Evolutionary conservation across 768 basidiomycete species (phyloP), one percentile per base, ranked within the genome.

Genomic region (Mycena albidolilacea): DNA sequence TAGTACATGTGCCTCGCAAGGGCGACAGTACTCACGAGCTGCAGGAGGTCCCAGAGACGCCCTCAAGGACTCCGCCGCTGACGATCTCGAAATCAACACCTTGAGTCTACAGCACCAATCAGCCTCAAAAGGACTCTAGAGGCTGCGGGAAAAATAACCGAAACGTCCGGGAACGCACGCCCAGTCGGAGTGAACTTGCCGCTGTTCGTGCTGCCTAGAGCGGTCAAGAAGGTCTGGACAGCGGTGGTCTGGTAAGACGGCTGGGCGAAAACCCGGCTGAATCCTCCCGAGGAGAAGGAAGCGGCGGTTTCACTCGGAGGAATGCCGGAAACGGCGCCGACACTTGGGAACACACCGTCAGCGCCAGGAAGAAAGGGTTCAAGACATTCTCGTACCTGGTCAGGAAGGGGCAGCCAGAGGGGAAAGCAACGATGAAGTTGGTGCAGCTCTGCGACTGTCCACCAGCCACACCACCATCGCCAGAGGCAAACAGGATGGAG

Each of bases 261-360:
- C 35, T 71, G 70, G 21, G 77, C 48, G 76, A 83, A 82, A 63
- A 85, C 83, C 65, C 85, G 81, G 77, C 85, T 86, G 80, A 90
- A 91, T 3, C 90, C 89, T 30, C 90, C 90, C 0, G 87, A 85
- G 19, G 86, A 87, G 80, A 90, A 87, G 39, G 41, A 68, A 0
- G 80, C 83, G 0, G 86, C 86, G 21, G 78, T 83, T 77, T 91
- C 90, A 8, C 54, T 59, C 12, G 73, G 73, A 39, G 77, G 74
- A 66, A 89, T 80, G 17, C 77, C 68, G 9, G 75, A 74, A 0
- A 88, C 89, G 15, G 85, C 88, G 1, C 90, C 90, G 61, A 78
- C 75, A 50, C 60, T 58, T 41, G 3, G 2, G 38, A n/a, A 55
- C 38, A 55, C n/a, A 11, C 44, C 10, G 37, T 19, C 11, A 35